Base-by-base conservation (phyloP, 305 asterid species). In the Caryopteris hybrid region DNA sequence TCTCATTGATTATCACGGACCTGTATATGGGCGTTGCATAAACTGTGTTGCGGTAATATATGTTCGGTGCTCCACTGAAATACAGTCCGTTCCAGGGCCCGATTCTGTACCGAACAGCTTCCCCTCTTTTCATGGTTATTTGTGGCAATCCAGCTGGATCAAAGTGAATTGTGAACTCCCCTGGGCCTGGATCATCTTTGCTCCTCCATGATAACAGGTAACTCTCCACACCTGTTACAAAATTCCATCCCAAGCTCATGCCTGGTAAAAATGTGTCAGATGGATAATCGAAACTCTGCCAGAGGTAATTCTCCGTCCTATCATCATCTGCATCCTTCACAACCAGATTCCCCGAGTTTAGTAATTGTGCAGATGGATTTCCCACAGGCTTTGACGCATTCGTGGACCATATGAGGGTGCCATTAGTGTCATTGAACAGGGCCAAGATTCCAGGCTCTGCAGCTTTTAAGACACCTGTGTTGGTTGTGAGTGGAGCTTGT, bases 241-340 rank as follows among this genome's bases (percentile, higher is more conserved):
- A 68, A 52, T 78, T 58, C 77, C 50, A 3, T 0, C 83, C 83
- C 0, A 80, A 25, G 17, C 68, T 72, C 73, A 75, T 67, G 0
- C 78, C 78, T 0, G 82, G 69, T 8, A 80, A 29, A 4, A 17
- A 42, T 1, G 80, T 78, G 58, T 80, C 75, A 0, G 77, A 46
- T 1, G 78, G 80, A 52, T 75, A 22, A 27, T 77, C 83, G 21
- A 80, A 83, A n/a, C 83, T 80, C 72, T 83, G 80, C 85, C 88
- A 80, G 0, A 75, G 6, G 8, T 64, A 14, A 71, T 59, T 67
- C 53, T 55, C 69, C 1, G 64, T 64, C 3, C 2, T 14, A 5
- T 43, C 61, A 29, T 45, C 69, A 0, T 16, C 60, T 3, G 63
- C 74, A 6, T 75, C 74, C 25, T 57, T 50, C 9, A 83, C 58